phyloP scores from a whole-genome alignment of 2,329 filamentous ascomycete genomes.

The Aspergillus vadensis region DNA sequence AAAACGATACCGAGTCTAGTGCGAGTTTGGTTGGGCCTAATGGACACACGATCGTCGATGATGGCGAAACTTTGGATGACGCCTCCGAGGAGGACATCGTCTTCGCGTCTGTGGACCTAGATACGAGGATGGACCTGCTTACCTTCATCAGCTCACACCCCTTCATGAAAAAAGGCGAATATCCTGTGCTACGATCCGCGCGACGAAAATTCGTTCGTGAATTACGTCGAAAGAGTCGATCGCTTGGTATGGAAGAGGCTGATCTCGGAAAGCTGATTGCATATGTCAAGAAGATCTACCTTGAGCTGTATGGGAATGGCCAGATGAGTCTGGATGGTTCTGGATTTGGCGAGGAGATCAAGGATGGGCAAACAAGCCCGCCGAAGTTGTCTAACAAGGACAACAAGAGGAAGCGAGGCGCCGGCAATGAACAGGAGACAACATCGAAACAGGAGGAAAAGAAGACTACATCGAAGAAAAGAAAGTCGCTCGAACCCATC shows the following conservation, averaged over 20 bases:
- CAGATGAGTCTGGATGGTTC: constrained; percentile 10
- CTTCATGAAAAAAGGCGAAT: constrained; percentile 20
- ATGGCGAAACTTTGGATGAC: background rate
- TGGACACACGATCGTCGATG: background rate
- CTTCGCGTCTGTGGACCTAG: constrained; percentile 8
- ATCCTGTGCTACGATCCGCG: constrained; percentile 21
- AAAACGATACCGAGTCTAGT: background rate
- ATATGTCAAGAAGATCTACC: constrained; percentile 28
- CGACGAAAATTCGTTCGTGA: constrained; percentile 23
- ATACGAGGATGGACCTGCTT: constrained; percentile 15
- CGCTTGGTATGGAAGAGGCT: constrained; percentile 20
- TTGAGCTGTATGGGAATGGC: constrained; percentile 16
- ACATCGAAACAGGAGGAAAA: background rate
- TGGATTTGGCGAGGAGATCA: constrained; percentile 28
- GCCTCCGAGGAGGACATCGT: constrained; percentile 7
- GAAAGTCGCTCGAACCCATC: background rate
- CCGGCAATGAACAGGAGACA: background rate
- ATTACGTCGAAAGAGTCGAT: constrained; percentile 19
- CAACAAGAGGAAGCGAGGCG: constrained; percentile 9
- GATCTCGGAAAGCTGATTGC: constrained; percentile 18
- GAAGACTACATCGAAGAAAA: background rate
- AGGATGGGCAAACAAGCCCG: constrained; percentile 16
- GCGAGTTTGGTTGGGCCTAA: background rate
- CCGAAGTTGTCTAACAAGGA: constrained; percentile 9
- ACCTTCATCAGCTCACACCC: constrained; percentile 21